These are phyloP conservation scores for Dendrobium huoshanense DNA, from an alignment of 106 monocot species.

Conservation along the genomic window DNA sequence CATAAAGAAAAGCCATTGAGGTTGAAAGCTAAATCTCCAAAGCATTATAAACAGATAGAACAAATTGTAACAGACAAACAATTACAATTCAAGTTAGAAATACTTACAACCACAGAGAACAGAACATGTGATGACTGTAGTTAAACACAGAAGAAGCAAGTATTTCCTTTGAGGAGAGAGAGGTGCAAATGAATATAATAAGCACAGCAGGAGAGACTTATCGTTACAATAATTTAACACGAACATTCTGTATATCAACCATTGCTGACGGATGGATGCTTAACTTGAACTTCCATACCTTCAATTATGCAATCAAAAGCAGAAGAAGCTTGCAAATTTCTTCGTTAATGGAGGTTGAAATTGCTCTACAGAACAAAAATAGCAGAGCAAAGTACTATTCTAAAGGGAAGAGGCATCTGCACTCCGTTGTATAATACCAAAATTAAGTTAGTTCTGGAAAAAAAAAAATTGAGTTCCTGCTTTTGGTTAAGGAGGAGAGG, in stretches of 20 bases:
- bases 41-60: not conserved
- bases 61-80: not conserved
- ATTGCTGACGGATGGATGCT: constrained; percentile 1
- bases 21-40: not conserved
- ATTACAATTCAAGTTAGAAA: not conserved
- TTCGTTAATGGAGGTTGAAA: not conserved
- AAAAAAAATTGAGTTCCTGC: not conserved
- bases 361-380: not conserved
- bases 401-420: not conserved
- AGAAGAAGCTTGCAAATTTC: no score
- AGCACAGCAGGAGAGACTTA: not conserved
- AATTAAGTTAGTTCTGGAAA: no score
- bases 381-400: not conserved
- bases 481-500: not conserved
- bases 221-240: not conserved
- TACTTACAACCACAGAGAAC: not conserved
- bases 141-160: not conserved
- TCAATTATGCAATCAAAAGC: no score
- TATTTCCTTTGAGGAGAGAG: no score
- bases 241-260: not conserved
- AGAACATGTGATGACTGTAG: not conserved
- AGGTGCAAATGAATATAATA: not conserved
- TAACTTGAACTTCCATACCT: no score
- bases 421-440: not conserved
- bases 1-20: not conserved